phyloP scores from a whole-genome alignment of 2,329 filamentous ascomycete species.

The Exophiala alcalophila region DNA sequence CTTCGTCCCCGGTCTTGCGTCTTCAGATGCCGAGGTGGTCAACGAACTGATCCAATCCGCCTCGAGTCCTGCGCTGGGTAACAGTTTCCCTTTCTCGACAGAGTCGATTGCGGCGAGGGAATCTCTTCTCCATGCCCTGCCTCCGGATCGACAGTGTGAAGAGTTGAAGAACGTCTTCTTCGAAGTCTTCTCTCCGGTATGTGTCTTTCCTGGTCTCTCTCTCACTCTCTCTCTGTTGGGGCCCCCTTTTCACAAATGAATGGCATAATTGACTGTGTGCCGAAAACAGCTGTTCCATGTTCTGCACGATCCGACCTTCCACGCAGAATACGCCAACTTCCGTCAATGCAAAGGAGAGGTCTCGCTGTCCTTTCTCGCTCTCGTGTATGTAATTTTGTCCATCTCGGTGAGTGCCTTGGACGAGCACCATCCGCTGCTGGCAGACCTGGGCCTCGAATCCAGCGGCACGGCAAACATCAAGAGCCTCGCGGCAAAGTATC shows the following conservation, averaged over 20 bases:
- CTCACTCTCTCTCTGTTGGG: too few species aligned
- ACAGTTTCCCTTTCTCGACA: slow-evolving; percentile 34
- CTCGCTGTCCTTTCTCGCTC: slow-evolving; percentile 39
- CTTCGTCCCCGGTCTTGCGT: slow-evolving; percentile 35
- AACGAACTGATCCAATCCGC: slow-evolving; percentile 16
- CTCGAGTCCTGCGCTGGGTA: slow-evolving; percentile 5
- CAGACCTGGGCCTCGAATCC: slow-evolving; percentile 39
- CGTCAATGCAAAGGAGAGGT: slow-evolving; percentile 37
- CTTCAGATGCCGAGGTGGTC: slow-evolving; percentile 21
- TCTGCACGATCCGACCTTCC: slow-evolving; percentile 42
- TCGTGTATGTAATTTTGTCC: slow-evolving; percentile 40
- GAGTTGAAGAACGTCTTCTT: slow-evolving; percentile 39
- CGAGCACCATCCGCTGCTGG: slow-evolving; percentile 37
- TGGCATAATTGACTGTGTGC: slow-evolving; percentile 3
- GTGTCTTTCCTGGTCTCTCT: too few species aligned
- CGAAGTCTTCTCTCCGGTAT: slow-evolving; percentile 40
- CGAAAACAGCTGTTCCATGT: slow-evolving; percentile 39
- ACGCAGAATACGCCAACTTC: slow-evolving; percentile 40
- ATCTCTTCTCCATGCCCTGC: slow-evolving; percentile 36
- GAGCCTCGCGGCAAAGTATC: slow-evolving; percentile 38
- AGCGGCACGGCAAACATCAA: slow-evolving; percentile 39
- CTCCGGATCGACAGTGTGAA: slow-evolving; percentile 39
- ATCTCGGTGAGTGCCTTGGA: slow-evolving; percentile 40
- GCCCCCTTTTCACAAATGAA: too few species aligned
- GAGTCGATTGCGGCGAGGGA: slow-evolving; percentile 31